phyloP scores from a whole-genome alignment of 805 yeast genomes.

The Candida saitoana region DNA sequence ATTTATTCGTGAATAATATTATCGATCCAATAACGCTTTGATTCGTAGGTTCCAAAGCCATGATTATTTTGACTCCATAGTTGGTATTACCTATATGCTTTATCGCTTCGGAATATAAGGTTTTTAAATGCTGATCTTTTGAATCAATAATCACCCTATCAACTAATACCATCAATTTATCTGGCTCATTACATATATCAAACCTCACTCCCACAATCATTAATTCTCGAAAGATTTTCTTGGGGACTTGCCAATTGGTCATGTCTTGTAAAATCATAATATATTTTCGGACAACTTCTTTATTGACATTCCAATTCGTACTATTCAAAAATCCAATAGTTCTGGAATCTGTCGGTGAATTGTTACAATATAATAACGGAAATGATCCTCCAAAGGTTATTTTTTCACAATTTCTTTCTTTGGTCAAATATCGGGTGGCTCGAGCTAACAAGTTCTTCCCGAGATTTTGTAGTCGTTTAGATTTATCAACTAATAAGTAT shows the following conservation, averaged over 20 bases:
- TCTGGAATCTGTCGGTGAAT: constrained; percentile 17
- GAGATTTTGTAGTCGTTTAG: constrained; percentile 51
- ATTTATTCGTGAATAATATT: constrained; percentile 43
- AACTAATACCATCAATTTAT: constrained; percentile 40
- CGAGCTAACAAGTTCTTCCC: constrained; percentile 52
- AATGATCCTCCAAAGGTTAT: constrained; percentile 43
- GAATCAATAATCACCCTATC: constrained; percentile 15
- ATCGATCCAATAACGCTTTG: constrained; percentile 52
- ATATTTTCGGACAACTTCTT: constrained; percentile 16
- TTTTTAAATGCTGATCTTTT: constrained; percentile 6
- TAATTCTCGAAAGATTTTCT: constrained; percentile 50
- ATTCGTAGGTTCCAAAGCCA: constrained; percentile 51
- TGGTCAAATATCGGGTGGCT: constrained; percentile 46
- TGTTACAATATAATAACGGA: constrained; percentile 39
- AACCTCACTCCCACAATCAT: constrained; percentile 56
- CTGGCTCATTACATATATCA: constrained; percentile 46
- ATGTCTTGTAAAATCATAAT: constrained; percentile 42
- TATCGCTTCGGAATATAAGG: constrained; percentile 36
- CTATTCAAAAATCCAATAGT: constrained; percentile 31
- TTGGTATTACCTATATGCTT: constrained; percentile 23
- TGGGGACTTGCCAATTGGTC: constrained; percentile 49
- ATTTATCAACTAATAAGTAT: constrained; percentile 48
- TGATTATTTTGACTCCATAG: constrained; percentile 42
- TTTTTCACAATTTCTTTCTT: constrained; percentile 38
- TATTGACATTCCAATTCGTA: constrained; percentile 37